Evolutionary conservation across 768 basidiomycete genomes (phyloP), one percentile per base, ranked within the genome.

Genomic region (Pisolithus orientalis): DNA sequence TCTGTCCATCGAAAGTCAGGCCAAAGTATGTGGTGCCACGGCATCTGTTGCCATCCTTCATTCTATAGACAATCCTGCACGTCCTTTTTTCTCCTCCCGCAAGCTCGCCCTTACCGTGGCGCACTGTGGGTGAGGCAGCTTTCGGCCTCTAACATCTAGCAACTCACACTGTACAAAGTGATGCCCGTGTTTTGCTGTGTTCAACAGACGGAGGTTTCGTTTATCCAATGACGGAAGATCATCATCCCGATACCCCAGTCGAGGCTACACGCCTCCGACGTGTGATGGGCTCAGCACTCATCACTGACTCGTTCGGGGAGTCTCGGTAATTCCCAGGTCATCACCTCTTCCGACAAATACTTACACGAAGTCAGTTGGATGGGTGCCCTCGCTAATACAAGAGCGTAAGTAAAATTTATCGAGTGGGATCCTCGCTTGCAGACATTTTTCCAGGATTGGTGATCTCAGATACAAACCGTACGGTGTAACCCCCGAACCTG

Each of bases 241-340:
- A 99, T 64, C 95, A 97, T 65, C 87, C 93, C n/a, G 95, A 98
- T 60, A 80, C 90, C 24, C 84, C 84, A 32, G 77, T 90, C 9
- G 96, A 99, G 66, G 82, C 89, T 29, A 83, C 82, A 42, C 77
- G 96, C 42, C 71, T 99, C 50, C 80, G 94, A 31, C 79, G 89
- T 50, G 89, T 93, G 82, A 93, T 90, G 83, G 88, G 93, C 10
- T 85, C 86, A 8, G 86, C 89, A 3, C 69, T 95, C 27, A 88
- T 96, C 42, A 90, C 90, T 2, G 95, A 98, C 65, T 94, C 92
- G 5, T 98, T 90, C 61, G 94, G 95, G 6, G 94, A 98, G 75
- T 82, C 85, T 29, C 75, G 94, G 83, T 90, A 65, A 69, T 72
- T 31, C 4, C 17, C 50, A 21, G 37, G 25, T 27, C 10, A 25